These are phyloP conservation scores for Fusarium marasasianum DNA, from an alignment of 2,329 filamentous ascomycete species.

Conservation along the genomic window DNA sequence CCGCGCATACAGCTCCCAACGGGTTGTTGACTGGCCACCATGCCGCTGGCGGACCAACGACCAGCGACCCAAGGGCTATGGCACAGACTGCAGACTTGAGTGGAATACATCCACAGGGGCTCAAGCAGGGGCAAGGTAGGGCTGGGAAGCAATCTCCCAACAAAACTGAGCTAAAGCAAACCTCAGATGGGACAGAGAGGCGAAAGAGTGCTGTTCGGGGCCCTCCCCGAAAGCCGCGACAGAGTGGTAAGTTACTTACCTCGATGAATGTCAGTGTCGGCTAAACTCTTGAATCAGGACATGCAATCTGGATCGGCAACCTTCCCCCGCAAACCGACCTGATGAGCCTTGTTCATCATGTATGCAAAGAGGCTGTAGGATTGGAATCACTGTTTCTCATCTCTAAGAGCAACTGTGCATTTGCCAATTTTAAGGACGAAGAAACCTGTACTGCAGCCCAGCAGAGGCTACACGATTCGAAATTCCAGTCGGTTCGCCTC, in stretches of 20 bases:
- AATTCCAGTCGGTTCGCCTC: constrained; percentile 84
- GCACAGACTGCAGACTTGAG: constrained; percentile 22
- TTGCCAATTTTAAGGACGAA: constrained; percentile 93
- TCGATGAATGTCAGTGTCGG: constrained; percentile 7
- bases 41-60: constrained; percentile 36
- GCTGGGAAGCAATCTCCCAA: constrained; percentile 14
- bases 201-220: constrained; percentile 46
- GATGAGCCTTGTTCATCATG: constrained; percentile 88
- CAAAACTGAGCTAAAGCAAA: constrained; percentile 28
- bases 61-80: constrained; percentile 41
- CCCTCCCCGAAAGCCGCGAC: constrained; percentile 57
- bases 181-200: constrained; percentile 32
- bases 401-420: constrained; percentile 96
- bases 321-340: constrained; percentile 85
- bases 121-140: constrained; percentile 40
- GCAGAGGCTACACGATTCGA: constrained; percentile 87
- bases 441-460: constrained; percentile 79
- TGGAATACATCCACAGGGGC: constrained; percentile 5
- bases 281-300: constrained; percentile 59
- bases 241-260: constrained; percentile 63
- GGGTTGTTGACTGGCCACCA: constrained; percentile 51
- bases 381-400: constrained; percentile 94
- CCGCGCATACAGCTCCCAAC: constrained; percentile 43
- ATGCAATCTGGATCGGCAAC: constrained; percentile 97
- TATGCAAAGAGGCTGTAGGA: constrained; percentile 79